phyloP scores from a whole-genome alignment of 1,139 yeast species.

The Pneumocystis murina region DNA sequence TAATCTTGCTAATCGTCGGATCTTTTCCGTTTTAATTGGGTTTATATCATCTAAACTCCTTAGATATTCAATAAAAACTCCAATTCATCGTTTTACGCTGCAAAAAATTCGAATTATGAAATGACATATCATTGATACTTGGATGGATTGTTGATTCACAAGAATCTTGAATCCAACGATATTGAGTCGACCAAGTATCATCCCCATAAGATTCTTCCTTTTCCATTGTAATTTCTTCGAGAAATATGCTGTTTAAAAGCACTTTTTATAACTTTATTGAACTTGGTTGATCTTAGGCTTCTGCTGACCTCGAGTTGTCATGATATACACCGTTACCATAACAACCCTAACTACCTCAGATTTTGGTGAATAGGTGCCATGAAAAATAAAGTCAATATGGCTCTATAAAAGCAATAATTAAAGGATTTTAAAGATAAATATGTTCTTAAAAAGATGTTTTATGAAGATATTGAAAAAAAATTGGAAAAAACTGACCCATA shows the following conservation, averaged over 20 bases:
- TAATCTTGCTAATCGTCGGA: neutral
- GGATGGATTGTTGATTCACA: neutral
- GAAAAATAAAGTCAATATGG: neutral
- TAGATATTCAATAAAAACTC: neutral
- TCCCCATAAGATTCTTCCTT: neutral
- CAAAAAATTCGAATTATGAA: neutral
- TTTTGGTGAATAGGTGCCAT: neutral
- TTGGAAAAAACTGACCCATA: conserved; percentile 51
- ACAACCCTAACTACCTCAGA: neutral
- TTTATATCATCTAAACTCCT: neutral
- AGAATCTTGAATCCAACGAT: neutral
- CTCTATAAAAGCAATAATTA: neutral
- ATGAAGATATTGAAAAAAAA: neutral
- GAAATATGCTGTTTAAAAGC: neutral
- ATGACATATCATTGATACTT: neutral
- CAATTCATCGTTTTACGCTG: neutral
- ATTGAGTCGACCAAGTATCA: neutral
- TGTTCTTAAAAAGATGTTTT: neutral
- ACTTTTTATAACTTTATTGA: neutral
- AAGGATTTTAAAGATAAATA: neutral
- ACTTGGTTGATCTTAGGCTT: neutral
- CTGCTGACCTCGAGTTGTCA: neutral
- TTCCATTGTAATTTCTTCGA: neutral
- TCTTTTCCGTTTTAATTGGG: neutral
- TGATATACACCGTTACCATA: neutral